A percentile compares a stretch with the other conserved stretches of the same genome.
phyloP scores from a whole-genome alignment of 352 stramenopile genomes.

The Thalassiosira livingstoniorum region DNA sequence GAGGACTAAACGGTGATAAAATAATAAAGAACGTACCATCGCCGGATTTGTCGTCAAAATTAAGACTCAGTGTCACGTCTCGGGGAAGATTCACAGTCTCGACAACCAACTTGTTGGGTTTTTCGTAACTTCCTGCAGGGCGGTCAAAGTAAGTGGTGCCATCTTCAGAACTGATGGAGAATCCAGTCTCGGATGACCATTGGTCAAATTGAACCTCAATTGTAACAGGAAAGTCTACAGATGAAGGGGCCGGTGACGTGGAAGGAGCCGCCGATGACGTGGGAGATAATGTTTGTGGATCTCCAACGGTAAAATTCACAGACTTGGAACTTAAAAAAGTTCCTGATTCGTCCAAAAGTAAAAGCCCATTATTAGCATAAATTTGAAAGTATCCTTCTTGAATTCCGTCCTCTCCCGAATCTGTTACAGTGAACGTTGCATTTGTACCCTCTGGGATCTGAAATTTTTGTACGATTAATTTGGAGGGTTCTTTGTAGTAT shows the following conservation, averaged over 20 bases:
- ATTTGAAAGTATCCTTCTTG: constrained; percentile 41
- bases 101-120: constrained; percentile 2
- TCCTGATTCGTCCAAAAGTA: constrained; percentile 40
- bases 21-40: no score
- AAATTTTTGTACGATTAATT: constrained; percentile 39
- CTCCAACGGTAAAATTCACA: constrained; percentile 22
- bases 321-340: constrained; percentile 15
- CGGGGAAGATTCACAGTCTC: constrained; percentile 31
- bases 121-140: constrained; percentile 24
- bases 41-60: constrained; percentile 22
- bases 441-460: constrained; percentile 36
- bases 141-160: constrained; percentile 24
- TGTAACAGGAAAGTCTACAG: constrained; percentile 23
- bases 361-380: constrained; percentile 27
- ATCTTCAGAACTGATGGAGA: constrained; percentile 27
- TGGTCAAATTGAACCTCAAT: constrained; percentile 49
- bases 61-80: constrained; percentile 12
- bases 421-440: constrained; percentile 50
- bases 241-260: constrained; percentile 24
- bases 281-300: constrained; percentile 28
- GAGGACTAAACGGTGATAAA: no score
- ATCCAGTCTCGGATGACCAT: constrained; percentile 42
- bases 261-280: constrained; percentile 22
- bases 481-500: constrained; percentile 46
- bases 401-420: constrained; percentile 58